Conservation (phyloP, 345 rosid species). For the Acer saccharum region DNA sequence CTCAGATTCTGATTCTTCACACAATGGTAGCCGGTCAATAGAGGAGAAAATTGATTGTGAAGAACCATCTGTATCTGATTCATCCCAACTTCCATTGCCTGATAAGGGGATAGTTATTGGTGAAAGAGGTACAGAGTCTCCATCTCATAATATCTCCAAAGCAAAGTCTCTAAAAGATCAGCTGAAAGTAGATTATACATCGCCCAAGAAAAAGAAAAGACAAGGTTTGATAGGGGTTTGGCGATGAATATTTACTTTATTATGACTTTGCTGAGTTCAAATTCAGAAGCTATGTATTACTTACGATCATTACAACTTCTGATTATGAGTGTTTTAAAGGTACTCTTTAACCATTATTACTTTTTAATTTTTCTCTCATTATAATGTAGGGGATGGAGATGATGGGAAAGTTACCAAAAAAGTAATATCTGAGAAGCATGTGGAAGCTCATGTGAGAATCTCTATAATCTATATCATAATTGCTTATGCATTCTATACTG, state of each 20-base stretch:
- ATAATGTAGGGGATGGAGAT: constrained; percentile 40
- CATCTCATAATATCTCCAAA: constrained; percentile 27
- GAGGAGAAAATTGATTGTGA: constrained; percentile 29
- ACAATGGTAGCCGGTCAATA: constrained; percentile 37
- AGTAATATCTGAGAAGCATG: constrained; percentile 34
- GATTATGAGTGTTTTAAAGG: no score
- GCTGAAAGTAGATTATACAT: constrained; percentile 26
- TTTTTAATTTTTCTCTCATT: constrained; percentile 1
- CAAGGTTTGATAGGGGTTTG: constrained; percentile 34
- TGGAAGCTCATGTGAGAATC: constrained; percentile 38
- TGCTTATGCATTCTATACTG: constrained; percentile 1
- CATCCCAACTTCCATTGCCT: constrained; percentile 29
- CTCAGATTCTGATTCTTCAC: constrained; percentile 56
- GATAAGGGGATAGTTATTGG: constrained; percentile 16
- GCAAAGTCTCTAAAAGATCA: constrained; percentile 30
- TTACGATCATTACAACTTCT: no score
- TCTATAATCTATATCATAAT: not conserved
- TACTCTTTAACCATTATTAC: no score
- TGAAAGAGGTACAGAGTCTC: constrained; percentile 24
- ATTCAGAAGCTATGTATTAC: not conserved
- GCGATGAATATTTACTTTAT: not conserved
- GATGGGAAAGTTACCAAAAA: constrained; percentile 29
- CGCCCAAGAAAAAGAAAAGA: constrained; percentile 38
- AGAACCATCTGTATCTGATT: constrained; percentile 23
- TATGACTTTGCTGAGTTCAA: not conserved